Conservation (phyloP, 2,329 filamentous ascomycete species). For the Arthroderma uncinatum region DNA sequence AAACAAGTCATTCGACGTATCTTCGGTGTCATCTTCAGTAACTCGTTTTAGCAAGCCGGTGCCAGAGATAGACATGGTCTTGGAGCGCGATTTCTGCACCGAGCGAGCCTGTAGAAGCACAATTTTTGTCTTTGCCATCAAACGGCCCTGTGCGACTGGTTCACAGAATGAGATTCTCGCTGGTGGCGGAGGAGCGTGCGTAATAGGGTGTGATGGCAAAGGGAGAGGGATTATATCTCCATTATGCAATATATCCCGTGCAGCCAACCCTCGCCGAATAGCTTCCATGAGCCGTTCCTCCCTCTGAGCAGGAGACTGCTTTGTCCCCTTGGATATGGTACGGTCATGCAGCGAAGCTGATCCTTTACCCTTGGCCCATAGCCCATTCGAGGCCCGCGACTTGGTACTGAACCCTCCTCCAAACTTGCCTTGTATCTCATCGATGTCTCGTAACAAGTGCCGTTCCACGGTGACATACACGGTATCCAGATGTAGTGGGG, state of each 20-base stretch:
- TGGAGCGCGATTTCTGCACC: constrained; percentile 17
- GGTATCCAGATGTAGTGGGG: constrained; percentile 68
- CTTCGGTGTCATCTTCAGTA: constrained; percentile 54
- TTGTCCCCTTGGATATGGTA: constrained; percentile 16
- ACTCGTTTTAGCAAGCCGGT: constrained; percentile 50
- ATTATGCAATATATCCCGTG: constrained; percentile 65
- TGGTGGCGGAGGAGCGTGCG: constrained; percentile 70
- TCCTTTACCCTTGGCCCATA: constrained; percentile 27
- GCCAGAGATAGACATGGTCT: constrained; percentile 35
- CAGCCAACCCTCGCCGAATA: constrained; percentile 62
- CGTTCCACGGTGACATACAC: constrained; percentile 79
- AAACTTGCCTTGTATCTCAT: constrained; percentile 71
- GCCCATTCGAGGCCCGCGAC: constrained; percentile 30
- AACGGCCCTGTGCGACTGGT: constrained; percentile 76
- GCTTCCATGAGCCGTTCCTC: constrained; percentile 51
- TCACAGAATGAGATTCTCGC: constrained; percentile 89
- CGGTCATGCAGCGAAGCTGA: constrained; percentile 11
- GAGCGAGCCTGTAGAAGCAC: constrained; percentile 53
- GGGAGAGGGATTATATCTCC: constrained; percentile 74
- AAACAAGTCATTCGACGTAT: constrained; percentile 82
- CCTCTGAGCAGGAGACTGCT: constrained; percentile 35
- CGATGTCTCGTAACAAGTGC: constrained; percentile 64
- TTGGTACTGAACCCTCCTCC: constrained; percentile 48
- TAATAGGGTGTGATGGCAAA: constrained; percentile 68
- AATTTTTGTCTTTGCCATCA: constrained; percentile 69